Percentiles rank a stretch among this genome's conserved stretches.
Evolutionary conservation across 352 stramenopile species (phyloP).

Genomic region (Pythium dissimile): DNA sequence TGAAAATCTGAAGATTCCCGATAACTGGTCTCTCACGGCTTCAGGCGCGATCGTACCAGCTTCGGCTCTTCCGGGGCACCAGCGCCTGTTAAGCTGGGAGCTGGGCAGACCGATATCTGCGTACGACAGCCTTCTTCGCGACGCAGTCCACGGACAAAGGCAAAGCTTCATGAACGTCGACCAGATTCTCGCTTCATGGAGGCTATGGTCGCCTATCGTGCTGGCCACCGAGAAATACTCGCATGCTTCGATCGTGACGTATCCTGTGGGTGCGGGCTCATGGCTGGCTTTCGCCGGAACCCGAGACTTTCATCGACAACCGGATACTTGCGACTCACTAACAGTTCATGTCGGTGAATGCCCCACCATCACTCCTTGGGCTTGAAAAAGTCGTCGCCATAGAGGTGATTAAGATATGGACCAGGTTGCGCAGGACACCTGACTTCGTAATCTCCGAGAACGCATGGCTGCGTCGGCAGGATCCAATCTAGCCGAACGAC

Average conservation of each 20-base stretch:
- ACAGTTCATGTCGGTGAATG: not conserved
- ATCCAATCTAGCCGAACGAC: conserved; percentile 6
- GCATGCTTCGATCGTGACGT: conserved; percentile 5
- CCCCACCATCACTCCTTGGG: conserved; percentile 5
- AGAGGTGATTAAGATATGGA: conserved; percentile 55
- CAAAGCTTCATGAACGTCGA: conserved; percentile 35
- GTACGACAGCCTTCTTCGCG: conserved; percentile 16
- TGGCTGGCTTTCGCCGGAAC: not conserved
- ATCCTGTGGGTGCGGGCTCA: conserved; percentile 8
- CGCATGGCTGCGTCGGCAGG: conserved; percentile 29
- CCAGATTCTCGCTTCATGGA: conserved; percentile 61
- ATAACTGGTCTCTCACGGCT: not conserved
- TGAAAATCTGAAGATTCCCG: not conserved
- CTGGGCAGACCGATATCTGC: conserved; percentile 10
- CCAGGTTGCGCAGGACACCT: conserved; percentile 44
- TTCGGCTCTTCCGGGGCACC: not conserved
- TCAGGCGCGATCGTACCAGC: not conserved
- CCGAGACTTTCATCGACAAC: not conserved
- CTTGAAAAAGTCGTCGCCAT: conserved; percentile 40
- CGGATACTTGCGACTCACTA: too few species aligned
- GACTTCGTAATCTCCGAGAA: conserved; percentile 41
- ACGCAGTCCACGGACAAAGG: conserved; percentile 1
- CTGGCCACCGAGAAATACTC: conserved; percentile 5
- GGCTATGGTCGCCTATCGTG: conserved; percentile 54
- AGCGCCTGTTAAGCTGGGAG: not conserved